These are phyloP conservation scores for Mortierella sp. DNA, from an alignment of 371 early-diverging fungal genomes.

Conservation along the genomic window DNA sequence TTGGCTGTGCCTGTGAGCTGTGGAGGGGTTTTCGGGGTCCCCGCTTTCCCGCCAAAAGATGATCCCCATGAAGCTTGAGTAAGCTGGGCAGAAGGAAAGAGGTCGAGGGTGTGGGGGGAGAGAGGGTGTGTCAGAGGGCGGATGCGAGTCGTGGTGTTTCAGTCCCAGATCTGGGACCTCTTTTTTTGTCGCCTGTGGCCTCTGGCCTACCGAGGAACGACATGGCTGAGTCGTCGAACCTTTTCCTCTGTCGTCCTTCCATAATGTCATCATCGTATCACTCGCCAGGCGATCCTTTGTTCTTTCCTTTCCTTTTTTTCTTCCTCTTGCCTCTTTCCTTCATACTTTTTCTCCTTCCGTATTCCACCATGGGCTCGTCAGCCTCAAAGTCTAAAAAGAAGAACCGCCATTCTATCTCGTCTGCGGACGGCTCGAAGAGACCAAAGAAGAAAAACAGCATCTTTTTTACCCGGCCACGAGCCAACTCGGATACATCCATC, in stretches of 20 bases:
- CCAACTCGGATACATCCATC: constrained; percentile 15
- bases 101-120: background rate
- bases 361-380: constrained; percentile 41
- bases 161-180: too few species aligned
- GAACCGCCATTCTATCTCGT: constrained; percentile 25
- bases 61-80: background rate
- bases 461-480: background rate
- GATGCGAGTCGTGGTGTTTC: background rate
- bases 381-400: constrained; percentile 43
- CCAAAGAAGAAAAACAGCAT: background rate
- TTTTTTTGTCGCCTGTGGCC: too few species aligned
- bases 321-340: constrained; percentile 1
- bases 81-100: background rate
- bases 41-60: constrained; percentile 14
- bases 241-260: too few species aligned
- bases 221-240: too few species aligned
- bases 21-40: background rate
- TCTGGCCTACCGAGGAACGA: too few species aligned
- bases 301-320: too few species aligned
- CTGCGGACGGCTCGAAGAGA: constrained; percentile 2
- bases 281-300: too few species aligned
- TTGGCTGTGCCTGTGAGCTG: constrained; percentile 8
- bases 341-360: background rate
- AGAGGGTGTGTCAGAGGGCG: background rate
- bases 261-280: too few species aligned